These are phyloP conservation scores for Tillandsia leiboldiana DNA, from an alignment of 176 grass and related monocot species.

Conservation along the genomic window DNA sequence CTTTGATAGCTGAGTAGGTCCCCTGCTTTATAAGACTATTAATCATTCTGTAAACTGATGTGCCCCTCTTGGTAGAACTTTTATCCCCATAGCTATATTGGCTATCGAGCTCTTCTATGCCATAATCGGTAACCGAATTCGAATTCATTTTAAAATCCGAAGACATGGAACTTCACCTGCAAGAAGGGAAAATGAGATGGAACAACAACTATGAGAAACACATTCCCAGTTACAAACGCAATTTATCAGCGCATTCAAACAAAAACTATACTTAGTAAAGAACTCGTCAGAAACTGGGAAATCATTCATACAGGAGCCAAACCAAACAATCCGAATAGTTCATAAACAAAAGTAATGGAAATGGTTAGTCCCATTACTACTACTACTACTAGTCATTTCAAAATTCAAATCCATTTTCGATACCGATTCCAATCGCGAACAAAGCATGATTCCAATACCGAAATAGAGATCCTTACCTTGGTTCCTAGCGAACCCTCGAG, in stretches of 20 bases:
- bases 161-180: slow-evolving; percentile 51
- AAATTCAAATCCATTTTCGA: no score
- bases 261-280: not conserved
- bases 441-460: not conserved
- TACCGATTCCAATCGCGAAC: no score
- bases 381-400: no score
- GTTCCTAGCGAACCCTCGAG: not conserved
- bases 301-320: no score
- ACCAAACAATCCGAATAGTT: no score
- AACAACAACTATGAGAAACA: not conserved
- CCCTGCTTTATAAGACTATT: slow-evolving; percentile 65
- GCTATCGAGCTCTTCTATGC: slow-evolving; percentile 56
- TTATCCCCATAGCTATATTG: slow-evolving; percentile 41
- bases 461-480: not conserved
- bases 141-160: slow-evolving; percentile 35
- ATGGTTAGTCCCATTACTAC: no score
- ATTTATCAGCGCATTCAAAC: not conserved
- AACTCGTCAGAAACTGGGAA: no score
- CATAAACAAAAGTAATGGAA: no score
- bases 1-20: slow-evolving; percentile 62
- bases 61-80: slow-evolving; percentile 42
- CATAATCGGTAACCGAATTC: slow-evolving; percentile 26
- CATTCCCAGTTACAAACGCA: not conserved
- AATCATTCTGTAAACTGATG: slow-evolving; percentile 53
- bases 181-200: slow-evolving; percentile 5